Base-by-base conservation (phyloP, 257 asterid species). In the Ilex asprella region DNA sequence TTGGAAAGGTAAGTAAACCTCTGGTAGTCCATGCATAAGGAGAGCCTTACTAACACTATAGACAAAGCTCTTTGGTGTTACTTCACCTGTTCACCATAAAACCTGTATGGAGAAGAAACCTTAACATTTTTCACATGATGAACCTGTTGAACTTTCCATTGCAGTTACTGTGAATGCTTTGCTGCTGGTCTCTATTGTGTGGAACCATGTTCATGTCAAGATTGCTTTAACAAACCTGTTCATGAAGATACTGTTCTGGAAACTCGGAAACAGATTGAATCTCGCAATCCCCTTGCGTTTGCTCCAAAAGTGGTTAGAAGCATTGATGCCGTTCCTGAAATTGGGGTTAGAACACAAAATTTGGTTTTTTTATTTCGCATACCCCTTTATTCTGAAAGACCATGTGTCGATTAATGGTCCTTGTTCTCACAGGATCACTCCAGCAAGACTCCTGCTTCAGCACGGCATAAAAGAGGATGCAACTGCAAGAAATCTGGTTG, bases 381-480 rank as follows among this genome's bases (percentile, higher is more conserved):
- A 3, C 35, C 7, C 46, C 12, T 27, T 67, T 63, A 56, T 59
- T 47, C 14, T 35, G 12, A 39, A 35, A 9, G 49, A 30, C 41
- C 57, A 32, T 54, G 3, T 39, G 30, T 61, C 64, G 14, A 64
- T 53, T 62, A 61, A 29, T 16, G 27, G 27, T 21, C 47, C 21
- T 46, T 10, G 39, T 64, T 15, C 8, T 64, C 71, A 70, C 77
- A 86, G 95, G 93, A 84, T 10, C 93, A 86, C 74, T 79, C 85
- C 56, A 86, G 82, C 78, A 83, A 85, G 71, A 92, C 99, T 39
- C 99, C 99, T 49, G 97, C 96, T 73, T 92, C 99, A 55, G 97
- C 99, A 55, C 91, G 99, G 55, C 99, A 92, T 70, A 92, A 92
- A 72, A 68, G 99, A 79, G 99, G 99, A 72, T 92, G 99, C 84